Evolutionary conservation across 768 basidiomycete species (phyloP), one percentile per base, ranked within the genome.

Genomic region (Russula virescens): DNA sequence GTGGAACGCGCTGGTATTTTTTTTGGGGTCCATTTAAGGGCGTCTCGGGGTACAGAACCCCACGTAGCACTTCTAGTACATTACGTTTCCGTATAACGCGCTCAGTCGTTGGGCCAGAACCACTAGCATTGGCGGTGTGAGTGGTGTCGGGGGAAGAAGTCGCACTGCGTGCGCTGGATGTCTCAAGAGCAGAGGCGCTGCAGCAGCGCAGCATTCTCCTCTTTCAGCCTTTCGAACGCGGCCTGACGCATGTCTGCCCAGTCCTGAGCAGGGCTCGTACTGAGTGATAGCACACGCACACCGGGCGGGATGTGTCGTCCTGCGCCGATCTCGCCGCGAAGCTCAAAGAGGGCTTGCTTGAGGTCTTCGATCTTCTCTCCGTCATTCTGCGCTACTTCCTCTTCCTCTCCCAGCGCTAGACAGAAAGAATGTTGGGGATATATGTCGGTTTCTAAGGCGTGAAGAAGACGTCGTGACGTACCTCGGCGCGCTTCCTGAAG

Each of bases 231-330:
- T 4, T 31, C 31, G 31, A 31, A 8, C 31, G 31, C 31, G 8
- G 31, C 86, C 65, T 86, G 81, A 52, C 94, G 80, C 28, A 91
- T 75, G 49, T 91, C 89, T 16, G 83, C 83, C 83, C 92, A 91
- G 66, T 86, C 78, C 66, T 86, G 80, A n/a, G 89, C 91, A 0
- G 95, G 95, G 68, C 94, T 95, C 49, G 88, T 85, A 9, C 73
- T 74, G 66, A 95, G 73, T 53, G 83, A 80, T n/a, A 92, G 73
- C 1, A 93, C 80, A 5, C 88, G 85, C 21, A 81, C 78, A 45
- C 82, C 82, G 0, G 88, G 88, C 0, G 91, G 89, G 0, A 91
- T 78, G 66, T 91, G 88, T 45, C 85, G 76, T 3, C 91, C 92
- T 0, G 81, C 83, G 0, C 85, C 90, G 31, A 91, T 86, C 71